Percentiles rank a stretch among this genome's conserved stretches.
These are phyloP conservation scores for Xylariaceae sp. DNA, from an alignment of 2,329 filamentous ascomycete genomes.

Conservation along the genomic window DNA sequence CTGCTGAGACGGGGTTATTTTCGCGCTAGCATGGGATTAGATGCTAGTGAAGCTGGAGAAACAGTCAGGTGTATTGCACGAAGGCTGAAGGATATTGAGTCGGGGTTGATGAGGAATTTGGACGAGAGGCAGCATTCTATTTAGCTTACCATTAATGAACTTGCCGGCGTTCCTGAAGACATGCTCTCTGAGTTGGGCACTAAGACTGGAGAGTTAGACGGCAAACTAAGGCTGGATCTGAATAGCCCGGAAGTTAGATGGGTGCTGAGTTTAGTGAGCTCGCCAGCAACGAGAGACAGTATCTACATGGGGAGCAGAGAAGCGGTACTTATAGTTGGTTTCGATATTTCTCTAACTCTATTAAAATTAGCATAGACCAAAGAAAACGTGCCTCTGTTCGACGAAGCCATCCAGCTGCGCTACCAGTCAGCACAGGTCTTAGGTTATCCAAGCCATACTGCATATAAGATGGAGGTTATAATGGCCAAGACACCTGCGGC, in stretches of 20 bases:
- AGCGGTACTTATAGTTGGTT: background rate
- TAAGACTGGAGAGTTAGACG: background rate
- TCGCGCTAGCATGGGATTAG: no score
- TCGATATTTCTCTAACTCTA: background rate
- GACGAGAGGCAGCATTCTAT: background rate
- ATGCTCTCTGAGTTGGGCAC: background rate
- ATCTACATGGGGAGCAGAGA: background rate
- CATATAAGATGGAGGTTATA: background rate
- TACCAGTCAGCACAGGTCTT: background rate
- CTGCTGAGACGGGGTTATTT: no score
- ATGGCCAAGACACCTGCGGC: background rate
- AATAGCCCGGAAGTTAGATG: background rate
- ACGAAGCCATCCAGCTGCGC: background rate
- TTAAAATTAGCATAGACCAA: background rate
- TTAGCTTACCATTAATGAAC: background rate
- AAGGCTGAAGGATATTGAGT: background rate
- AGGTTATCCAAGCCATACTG: background rate
- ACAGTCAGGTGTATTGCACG: no score
- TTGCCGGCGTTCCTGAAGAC: background rate
- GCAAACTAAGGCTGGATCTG: background rate
- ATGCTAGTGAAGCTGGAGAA: no score
- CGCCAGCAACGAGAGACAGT: background rate
- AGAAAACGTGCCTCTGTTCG: background rate
- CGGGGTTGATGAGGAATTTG: background rate
- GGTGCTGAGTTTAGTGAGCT: background rate